Conservation (phyloP, 441 rosid genomes). For the Capsella rubella region DNA sequence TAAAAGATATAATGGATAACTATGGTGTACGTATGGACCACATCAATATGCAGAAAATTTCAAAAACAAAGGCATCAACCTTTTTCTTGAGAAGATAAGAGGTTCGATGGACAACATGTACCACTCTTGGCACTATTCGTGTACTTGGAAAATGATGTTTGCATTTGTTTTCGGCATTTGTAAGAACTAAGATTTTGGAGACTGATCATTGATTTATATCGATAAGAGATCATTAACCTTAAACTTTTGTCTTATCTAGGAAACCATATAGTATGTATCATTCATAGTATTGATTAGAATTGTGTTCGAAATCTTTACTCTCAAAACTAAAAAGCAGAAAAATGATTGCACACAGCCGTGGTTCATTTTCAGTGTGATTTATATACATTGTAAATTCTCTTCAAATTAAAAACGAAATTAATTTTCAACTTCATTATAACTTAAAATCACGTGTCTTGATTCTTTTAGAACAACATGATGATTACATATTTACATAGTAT, state of each 20-base stretch:
- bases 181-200: conserved; percentile 7
- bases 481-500: no score
- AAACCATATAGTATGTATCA: background rate
- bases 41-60: conserved; percentile 44
- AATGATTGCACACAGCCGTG: background rate
- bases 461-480: no score
- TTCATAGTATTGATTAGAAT: background rate
- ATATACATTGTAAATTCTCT: no score
- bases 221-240: conserved; percentile 6
- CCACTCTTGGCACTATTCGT: conserved; percentile 33
- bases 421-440: no score
- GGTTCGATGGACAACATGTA: conserved; percentile 36
- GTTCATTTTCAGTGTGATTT: background rate
- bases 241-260: background rate
- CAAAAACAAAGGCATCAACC: conserved; percentile 44
- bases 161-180: conserved; percentile 10
- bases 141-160: conserved; percentile 40
- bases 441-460: no score
- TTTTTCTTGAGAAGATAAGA: conserved; percentile 48
- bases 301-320: background rate
- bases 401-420: no score
- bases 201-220: conserved; percentile 10
- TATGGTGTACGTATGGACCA: conserved; percentile 41
- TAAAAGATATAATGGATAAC: conserved; percentile 30
- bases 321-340: background rate